Percentiles rank a stretch among this genome's conserved stretches.
Evolutionary conservation across 2,329 filamentous ascomycete genomes (phyloP).

Genomic region (Phialemonium atrogriseum): DNA sequence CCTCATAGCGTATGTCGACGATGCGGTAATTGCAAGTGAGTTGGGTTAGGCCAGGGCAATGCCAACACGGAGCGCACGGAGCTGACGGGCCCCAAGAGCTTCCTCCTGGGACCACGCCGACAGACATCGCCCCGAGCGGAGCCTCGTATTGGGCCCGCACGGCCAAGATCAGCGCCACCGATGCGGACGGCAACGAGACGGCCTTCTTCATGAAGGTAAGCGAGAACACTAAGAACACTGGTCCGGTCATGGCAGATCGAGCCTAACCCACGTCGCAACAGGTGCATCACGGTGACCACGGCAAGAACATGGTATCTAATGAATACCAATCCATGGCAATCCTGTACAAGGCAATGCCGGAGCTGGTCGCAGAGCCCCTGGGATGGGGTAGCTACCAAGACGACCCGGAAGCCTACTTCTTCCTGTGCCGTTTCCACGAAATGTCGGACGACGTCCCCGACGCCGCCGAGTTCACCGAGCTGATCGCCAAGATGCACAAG

Average conservation of each 20-base stretch:
- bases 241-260: no score
- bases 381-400: constrained; percentile 22
- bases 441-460: constrained; percentile 18
- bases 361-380: constrained; percentile 24
- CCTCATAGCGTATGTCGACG: background rate
- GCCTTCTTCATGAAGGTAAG: constrained; percentile 15
- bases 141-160: constrained; percentile 7
- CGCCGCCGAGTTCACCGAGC: constrained; percentile 10
- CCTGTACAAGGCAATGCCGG: constrained; percentile 20
- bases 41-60: no score
- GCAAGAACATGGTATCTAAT: constrained; percentile 21
- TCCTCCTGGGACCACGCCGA: constrained; percentile 3
- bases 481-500: constrained; percentile 18
- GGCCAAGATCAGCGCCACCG: constrained; percentile 6
- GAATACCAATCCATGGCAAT: constrained; percentile 30
- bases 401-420: constrained; percentile 21
- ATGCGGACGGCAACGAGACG: constrained; percentile 8
- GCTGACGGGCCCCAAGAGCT: background rate
- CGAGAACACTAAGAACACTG: background rate
- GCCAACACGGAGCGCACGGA: background rate
- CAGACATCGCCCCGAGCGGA: constrained; percentile 2
- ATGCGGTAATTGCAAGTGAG: background rate
- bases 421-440: constrained; percentile 23
- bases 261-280: no score
- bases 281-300: constrained; percentile 6